Conservation (phyloP, 2,329 filamentous ascomycete genomes). For the Ophiostoma ulmi region DNA sequence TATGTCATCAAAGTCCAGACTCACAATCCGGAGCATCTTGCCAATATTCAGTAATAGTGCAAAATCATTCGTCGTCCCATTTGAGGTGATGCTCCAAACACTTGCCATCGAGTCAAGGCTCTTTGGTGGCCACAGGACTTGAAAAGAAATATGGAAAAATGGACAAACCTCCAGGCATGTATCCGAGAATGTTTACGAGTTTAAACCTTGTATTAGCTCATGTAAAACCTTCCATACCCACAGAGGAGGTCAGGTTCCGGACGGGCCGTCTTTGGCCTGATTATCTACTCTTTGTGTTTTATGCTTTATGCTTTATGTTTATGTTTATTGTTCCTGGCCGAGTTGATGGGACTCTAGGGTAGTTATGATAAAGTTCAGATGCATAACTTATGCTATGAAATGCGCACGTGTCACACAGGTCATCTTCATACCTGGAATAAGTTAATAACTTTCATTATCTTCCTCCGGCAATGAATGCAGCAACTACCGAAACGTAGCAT, state of each 20-base stretch:
- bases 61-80: no score
- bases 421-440: no score
- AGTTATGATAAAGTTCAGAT: background rate
- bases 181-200: no score
- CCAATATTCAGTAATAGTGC: background rate
- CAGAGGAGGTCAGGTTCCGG: background rate
- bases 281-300: background rate
- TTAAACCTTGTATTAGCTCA: no score
- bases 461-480: background rate
- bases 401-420: no score
- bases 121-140: no score
- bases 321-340: background rate
- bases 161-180: no score
- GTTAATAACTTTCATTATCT: background rate
- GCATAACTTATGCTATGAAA: no score
- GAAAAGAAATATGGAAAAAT: no score
- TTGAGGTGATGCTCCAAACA: no score
- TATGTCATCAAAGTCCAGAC: background rate
- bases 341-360: background rate
- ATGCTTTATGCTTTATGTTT: background rate
- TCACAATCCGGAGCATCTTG: background rate
- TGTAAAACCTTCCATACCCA: background rate
- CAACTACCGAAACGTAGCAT: background rate
- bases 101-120: no score
- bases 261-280: background rate